phyloP scores from a whole-genome alignment of 140 eudicot species.

The Oenanthe javanica region DNA sequence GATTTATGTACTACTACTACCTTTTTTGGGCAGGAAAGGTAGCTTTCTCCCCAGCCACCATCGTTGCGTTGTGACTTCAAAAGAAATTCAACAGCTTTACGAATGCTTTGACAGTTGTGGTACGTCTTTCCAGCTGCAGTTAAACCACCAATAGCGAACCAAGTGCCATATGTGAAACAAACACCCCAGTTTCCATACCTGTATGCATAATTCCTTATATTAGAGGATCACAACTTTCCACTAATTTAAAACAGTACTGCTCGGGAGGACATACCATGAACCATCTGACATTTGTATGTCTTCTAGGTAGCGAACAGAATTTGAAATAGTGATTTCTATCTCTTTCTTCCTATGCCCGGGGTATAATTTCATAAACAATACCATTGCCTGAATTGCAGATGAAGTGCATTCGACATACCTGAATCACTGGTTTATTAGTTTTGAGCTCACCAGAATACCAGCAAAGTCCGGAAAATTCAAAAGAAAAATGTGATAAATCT shows the following conservation, averaged over 20 bases:
- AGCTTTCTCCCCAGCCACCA: slow-evolving; percentile 52
- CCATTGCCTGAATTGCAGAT: slow-evolving; percentile 27
- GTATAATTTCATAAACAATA: slow-evolving; percentile 19
- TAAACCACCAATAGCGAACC: slow-evolving; percentile 28
- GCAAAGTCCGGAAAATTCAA: background rate
- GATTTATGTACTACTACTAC: background rate
- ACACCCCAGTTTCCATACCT: slow-evolving; percentile 45
- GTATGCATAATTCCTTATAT: background rate
- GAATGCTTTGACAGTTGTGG: slow-evolving; percentile 11
- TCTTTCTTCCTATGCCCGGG: slow-evolving; percentile 29
- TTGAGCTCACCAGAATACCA: background rate
- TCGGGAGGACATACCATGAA: slow-evolving; percentile 20
- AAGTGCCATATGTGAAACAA: slow-evolving; percentile 29
- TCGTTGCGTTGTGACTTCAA: slow-evolving; percentile 21
- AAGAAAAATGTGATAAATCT: background rate
- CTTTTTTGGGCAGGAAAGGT: slow-evolving; percentile 25
- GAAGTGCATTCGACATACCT: slow-evolving; percentile 35
- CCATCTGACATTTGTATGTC: slow-evolving; percentile 30
- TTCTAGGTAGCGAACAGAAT: slow-evolving; percentile 20
- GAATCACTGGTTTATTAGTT: background rate
- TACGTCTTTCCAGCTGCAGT: slow-evolving; percentile 20
- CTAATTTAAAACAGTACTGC: background rate
- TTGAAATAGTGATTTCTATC: slow-evolving; percentile 15
- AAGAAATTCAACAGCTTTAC: slow-evolving; percentile 24
- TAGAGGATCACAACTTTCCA: background rate